Conservation (phyloP, 352 stramenopile species). For the Pythium insidiosum region DNA sequence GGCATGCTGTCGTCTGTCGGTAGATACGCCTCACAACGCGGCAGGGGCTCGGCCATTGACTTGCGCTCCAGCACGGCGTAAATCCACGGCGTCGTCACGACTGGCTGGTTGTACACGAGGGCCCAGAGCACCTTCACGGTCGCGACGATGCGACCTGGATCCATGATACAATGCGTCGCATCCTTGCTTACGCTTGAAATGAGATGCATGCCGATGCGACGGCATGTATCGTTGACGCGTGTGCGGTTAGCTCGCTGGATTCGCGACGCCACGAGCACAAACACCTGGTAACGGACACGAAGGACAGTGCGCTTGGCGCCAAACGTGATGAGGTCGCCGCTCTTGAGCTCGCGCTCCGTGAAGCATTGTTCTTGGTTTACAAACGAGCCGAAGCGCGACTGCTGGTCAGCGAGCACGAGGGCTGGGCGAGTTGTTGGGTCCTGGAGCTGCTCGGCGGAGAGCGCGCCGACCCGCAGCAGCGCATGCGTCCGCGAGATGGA, state of each 20-base stretch:
- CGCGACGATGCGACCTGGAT: slow-evolving; percentile 67
- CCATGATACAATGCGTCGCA: slow-evolving; percentile 83
- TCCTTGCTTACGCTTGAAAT: slow-evolving; percentile 41
- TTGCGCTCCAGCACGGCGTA: slow-evolving; percentile 68
- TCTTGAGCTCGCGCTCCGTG: slow-evolving; percentile 29
- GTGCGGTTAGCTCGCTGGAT: slow-evolving; percentile 49
- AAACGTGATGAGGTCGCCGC: slow-evolving; percentile 77
- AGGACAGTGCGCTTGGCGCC: slow-evolving; percentile 77
- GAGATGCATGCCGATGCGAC: slow-evolving; percentile 77
- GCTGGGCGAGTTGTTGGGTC: slow-evolving; percentile 45
- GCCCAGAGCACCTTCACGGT: slow-evolving; percentile 85
- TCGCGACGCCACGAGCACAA: slow-evolving; percentile 72
- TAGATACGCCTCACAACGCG: slow-evolving; percentile 68
- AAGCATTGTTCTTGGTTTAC: slow-evolving; percentile 73
- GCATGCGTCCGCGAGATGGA: slow-evolving; percentile 81
- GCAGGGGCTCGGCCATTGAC: slow-evolving; percentile 63
- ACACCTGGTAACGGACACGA: slow-evolving; percentile 71
- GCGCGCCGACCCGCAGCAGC: slow-evolving; percentile 57
- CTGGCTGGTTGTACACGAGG: slow-evolving; percentile 75
- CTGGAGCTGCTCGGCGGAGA: slow-evolving; percentile 46
- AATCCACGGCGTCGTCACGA: slow-evolving; percentile 78
- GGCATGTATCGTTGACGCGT: slow-evolving; percentile 67
- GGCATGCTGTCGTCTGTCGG: slow-evolving; percentile 49
- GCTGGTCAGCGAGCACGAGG: slow-evolving; percentile 70
- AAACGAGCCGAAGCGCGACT: slow-evolving; percentile 84